Evolutionary conservation across 495 filamentous ascomycete genomes (phyloP).

Genomic region (Copromyces sp.): DNA sequence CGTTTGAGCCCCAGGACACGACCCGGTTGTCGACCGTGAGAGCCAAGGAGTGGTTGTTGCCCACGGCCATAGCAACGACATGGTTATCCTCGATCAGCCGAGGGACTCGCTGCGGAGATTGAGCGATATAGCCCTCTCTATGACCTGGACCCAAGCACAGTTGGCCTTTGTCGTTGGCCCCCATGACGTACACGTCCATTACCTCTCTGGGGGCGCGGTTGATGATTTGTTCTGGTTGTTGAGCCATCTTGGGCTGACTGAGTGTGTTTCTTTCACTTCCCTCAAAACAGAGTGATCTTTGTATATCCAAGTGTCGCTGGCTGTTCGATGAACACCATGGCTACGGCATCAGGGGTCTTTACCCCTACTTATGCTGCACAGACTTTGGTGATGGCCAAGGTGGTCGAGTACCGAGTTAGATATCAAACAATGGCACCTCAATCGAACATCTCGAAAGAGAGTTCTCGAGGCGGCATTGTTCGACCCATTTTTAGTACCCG

Average conservation of each 20-base stretch:
- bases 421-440: background rate
- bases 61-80: slow-evolving; percentile 51
- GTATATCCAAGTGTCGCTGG: background rate
- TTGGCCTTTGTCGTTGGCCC: slow-evolving; percentile 6
- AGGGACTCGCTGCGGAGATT: background rate
- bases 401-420: background rate
- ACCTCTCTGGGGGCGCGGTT: background rate
- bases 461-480: background rate
- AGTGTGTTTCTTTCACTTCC: background rate
- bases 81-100: slow-evolving; percentile 20
- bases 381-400: background rate
- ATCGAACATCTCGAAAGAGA: background rate
- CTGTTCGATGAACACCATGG: background rate
- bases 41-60: slow-evolving; percentile 57
- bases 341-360: background rate
- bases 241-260: background rate
- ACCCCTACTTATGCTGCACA: background rate
- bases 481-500: background rate
- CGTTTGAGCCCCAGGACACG: slow-evolving; percentile 65
- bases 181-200: slow-evolving; percentile 8
- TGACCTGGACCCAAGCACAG: background rate
- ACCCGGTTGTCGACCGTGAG: slow-evolving; percentile 57
- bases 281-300: background rate
- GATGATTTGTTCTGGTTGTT: background rate
- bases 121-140: background rate